These are phyloP conservation scores for Fragaria vesca DNA, from an alignment of 306 rosid species.

Conservation along the genomic window DNA sequence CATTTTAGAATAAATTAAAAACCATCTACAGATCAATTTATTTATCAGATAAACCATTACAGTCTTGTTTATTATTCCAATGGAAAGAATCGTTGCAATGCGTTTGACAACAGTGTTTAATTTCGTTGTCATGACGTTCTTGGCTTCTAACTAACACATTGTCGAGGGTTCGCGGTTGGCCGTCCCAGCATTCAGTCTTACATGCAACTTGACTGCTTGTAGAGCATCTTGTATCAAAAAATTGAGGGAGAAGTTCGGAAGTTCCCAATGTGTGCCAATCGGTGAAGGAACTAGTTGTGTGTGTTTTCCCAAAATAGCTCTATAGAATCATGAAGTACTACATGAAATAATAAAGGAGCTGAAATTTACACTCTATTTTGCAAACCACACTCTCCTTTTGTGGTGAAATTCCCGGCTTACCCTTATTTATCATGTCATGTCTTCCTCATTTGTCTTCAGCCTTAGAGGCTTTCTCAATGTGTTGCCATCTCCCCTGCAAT, in stretches of 20 bases:
- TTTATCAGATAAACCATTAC: too few species aligned
- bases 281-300: not conserved
- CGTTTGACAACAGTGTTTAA: not conserved
- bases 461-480: too few species aligned
- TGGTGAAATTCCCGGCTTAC: too few species aligned
- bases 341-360: too few species aligned
- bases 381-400: too few species aligned
- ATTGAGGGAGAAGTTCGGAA: not conserved
- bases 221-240: not conserved
- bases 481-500: too few species aligned
- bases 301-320: not conserved
- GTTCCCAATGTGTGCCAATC: not conserved
- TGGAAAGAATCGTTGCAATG: not conserved
- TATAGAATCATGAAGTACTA: too few species aligned
- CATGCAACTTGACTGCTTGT: not conserved
- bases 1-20: too few species aligned
- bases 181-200: not conserved
- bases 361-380: too few species aligned
- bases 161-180: not conserved
- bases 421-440: too few species aligned
- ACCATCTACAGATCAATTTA: too few species aligned
- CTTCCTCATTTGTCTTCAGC: too few species aligned
- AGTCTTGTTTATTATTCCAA: not conserved
- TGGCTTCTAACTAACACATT: slow-evolving; percentile 21
- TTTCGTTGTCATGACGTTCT: not conserved